A percentile compares a stretch with the other conserved stretches of the same genome.
Conservation (phyloP, 495 filamentous ascomycete genomes). For the Ramalina peruviana region DNA sequence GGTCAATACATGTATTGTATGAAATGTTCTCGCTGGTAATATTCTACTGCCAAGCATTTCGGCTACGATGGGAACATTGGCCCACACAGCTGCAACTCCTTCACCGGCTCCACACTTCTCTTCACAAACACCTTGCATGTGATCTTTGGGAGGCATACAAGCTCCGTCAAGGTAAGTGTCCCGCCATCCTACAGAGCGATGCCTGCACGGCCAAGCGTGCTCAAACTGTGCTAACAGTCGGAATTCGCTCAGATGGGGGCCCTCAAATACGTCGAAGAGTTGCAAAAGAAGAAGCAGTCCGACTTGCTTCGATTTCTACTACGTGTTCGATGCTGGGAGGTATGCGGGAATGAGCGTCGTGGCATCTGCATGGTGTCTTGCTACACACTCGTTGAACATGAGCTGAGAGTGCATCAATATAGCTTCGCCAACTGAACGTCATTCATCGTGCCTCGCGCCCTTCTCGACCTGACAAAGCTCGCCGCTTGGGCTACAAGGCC, state of each 20-base stretch:
- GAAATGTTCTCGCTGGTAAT: too few species aligned
- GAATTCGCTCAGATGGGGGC: slow-evolving; percentile 55
- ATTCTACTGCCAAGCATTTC: too few species aligned
- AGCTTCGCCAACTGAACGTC: slow-evolving; percentile 97
- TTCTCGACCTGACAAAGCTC: slow-evolving; percentile 98
- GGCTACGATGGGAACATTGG: too few species aligned
- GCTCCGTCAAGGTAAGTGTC: too few species aligned
- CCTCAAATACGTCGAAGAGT: slow-evolving; percentile 98
- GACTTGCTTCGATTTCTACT: slow-evolving; percentile 98
- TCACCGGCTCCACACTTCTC: too few species aligned
- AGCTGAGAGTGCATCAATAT: slow-evolving; percentile 98
- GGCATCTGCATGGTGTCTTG: slow-evolving; percentile 39
- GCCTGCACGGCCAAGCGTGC: too few species aligned
- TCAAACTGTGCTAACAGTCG: too few species aligned
- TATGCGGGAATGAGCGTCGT: slow-evolving; percentile 43
- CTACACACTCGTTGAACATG: slow-evolving; percentile 99
- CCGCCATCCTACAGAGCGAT: too few species aligned
- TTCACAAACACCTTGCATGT: too few species aligned
- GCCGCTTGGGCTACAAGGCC: slow-evolving; percentile 99
- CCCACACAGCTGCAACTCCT: too few species aligned
- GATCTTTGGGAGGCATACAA: too few species aligned
- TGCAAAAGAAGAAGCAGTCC: slow-evolving; percentile 99
- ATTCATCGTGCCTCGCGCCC: slow-evolving; percentile 98
- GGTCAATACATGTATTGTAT: too few species aligned
- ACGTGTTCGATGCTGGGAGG: slow-evolving; percentile 99